A percentile compares a stretch with the other conserved stretches of the same genome.
Evolutionary conservation across 768 basidiomycete genomes (phyloP).

Genomic region (Galerina marginata): DNA sequence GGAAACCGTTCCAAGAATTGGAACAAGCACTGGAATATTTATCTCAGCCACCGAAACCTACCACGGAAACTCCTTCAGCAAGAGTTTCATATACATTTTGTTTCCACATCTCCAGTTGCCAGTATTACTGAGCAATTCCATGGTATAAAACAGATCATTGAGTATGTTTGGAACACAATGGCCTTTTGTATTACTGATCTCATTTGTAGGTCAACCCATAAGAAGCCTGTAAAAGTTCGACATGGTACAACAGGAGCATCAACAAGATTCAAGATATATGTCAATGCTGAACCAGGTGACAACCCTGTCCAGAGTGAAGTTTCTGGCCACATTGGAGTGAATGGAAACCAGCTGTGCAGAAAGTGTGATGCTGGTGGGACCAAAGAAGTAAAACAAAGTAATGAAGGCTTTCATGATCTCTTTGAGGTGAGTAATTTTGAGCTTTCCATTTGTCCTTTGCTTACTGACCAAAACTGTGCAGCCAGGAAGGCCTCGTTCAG

Average conservation of each 20-base stretch:
- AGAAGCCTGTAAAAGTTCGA: constrained; percentile 33
- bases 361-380: constrained; percentile 45
- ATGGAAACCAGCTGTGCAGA: constrained; percentile 45
- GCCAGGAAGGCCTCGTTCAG: constrained; percentile 30
- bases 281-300: constrained; percentile 37
- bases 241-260: constrained; percentile 28
- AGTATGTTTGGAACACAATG: constrained; percentile 45
- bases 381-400: constrained; percentile 33
- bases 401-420: constrained; percentile 39
- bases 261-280: constrained; percentile 30
- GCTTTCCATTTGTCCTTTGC: neutral
- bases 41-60: constrained; percentile 40
- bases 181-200: constrained; percentile 40
- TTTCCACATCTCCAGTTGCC: too few relatives aligned
- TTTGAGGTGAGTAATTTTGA: constrained; percentile 28
- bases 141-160: constrained; percentile 24
- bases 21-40: constrained; percentile 51
- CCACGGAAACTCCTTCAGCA: constrained; percentile 26
- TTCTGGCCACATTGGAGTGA: constrained; percentile 43
- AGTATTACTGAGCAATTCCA: too few relatives aligned
- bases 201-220: constrained; percentile 33
- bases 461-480: constrained; percentile 11
- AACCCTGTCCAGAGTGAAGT: constrained; percentile 46
- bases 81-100: too few relatives aligned
- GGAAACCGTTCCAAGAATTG: constrained; percentile 49